Evolutionary conservation across 257 asterid genomes (phyloP).

Genomic region (Plantago major): DNA sequence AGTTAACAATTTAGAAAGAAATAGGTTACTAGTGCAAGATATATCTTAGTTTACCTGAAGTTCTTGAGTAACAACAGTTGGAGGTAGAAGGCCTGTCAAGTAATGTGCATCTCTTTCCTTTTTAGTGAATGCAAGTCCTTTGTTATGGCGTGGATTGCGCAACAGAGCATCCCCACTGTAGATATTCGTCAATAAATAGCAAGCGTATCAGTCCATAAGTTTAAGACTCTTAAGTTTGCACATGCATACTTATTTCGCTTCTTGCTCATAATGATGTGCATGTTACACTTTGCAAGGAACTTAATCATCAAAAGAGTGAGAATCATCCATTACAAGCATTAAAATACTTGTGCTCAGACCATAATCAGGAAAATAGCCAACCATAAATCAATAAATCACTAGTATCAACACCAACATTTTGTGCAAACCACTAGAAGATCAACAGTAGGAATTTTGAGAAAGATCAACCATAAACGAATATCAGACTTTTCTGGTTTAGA

Average conservation of each 20-base stretch:
- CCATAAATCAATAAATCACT: too few species aligned
- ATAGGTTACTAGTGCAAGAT: not conserved
- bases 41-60: constrained; percentile 57
- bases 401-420: too few species aligned
- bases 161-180: constrained; percentile 70
- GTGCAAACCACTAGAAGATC: too few species aligned
- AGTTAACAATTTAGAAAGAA: not conserved
- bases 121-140: constrained; percentile 81
- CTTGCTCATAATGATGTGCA: too few species aligned
- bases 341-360: too few species aligned
- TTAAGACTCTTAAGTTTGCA: constrained; percentile 1
- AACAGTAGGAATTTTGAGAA: too few species aligned
- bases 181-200: not conserved
- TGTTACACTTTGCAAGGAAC: not conserved
- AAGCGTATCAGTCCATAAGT: not conserved
- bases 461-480: too few species aligned
- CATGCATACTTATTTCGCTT: not conserved
- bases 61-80: constrained; percentile 61
- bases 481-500: too few species aligned
- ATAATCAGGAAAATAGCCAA: too few species aligned
- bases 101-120: constrained; percentile 87
- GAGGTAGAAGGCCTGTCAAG: constrained; percentile 89
- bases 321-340: not conserved
- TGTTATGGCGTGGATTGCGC: constrained; percentile 89
- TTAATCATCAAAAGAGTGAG: not conserved